Conservation (phyloP, 306 rosid genomes). For the Gynostemma pentaphyllum region DNA sequence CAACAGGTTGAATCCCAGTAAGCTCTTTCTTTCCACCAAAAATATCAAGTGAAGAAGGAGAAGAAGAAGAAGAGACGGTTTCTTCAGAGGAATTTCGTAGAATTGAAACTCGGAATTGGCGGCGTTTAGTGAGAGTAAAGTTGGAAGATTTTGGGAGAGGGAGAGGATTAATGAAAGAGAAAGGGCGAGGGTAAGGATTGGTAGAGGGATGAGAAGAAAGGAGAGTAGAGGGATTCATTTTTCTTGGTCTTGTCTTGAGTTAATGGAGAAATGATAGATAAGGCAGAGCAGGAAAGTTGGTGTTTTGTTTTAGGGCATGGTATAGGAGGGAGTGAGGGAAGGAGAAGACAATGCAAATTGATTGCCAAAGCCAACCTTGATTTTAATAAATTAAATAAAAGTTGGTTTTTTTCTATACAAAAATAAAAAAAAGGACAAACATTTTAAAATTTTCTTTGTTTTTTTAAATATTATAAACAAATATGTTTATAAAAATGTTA, state of each 20-base stretch:
- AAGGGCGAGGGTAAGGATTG: slow-evolving; percentile 22
- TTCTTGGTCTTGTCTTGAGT: slow-evolving; percentile 11
- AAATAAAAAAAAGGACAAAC: too few species aligned
- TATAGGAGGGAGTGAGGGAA: slow-evolving; percentile 11
- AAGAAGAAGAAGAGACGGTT: slow-evolving; percentile 11
- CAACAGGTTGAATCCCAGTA: slow-evolving; percentile 57
- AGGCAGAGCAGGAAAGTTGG: neutral
- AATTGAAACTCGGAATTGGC: slow-evolving; percentile 53
- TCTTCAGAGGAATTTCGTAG: slow-evolving; percentile 40
- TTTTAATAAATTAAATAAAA: neutral
- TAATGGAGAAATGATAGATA: neutral
- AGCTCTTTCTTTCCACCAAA: slow-evolving; percentile 50
- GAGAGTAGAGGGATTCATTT: slow-evolving; percentile 63
- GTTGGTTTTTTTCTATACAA: too few species aligned
- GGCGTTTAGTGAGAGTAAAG: slow-evolving; percentile 25
- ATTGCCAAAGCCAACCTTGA: slow-evolving; percentile 4
- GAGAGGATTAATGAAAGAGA: slow-evolving; percentile 32
- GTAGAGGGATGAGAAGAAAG: slow-evolving; percentile 28
- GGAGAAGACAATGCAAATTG: neutral
- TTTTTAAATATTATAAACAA: too few species aligned
- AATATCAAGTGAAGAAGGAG: slow-evolving; percentile 18
- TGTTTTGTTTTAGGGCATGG: slow-evolving; percentile 8
- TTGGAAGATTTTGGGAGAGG: slow-evolving; percentile 20
- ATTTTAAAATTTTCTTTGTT: too few species aligned
- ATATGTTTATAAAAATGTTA: too few species aligned